Base-by-base conservation (phyloP, 2,329 filamentous ascomycete species). In the Beauveria brongniartii region DNA sequence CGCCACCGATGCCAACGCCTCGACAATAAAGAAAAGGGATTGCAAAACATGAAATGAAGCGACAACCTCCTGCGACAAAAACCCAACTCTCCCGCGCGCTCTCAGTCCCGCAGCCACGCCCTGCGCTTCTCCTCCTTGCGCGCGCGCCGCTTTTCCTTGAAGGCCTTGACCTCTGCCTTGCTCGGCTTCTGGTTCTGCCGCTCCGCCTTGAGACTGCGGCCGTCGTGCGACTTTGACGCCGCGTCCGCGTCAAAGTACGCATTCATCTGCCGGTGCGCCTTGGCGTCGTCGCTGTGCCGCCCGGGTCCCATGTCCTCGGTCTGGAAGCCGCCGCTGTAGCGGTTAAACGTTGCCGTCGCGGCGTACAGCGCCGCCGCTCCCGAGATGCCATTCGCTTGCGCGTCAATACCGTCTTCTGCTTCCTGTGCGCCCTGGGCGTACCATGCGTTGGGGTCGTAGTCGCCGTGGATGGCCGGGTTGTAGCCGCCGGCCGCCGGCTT, bases 221-320 rank as follows among this genome's bases (percentile, higher is more conserved):
- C 94, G 67, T 96, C 88, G 70, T 99, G 92, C 62, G 85, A 84
- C 70, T 96, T 97, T 5, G 92, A 93, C 3, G 92, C 92, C 5
- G 92, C 90, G 73, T 97, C 92, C 48, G 97, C 92, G 71, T 99
- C 93, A 73, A 97, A 99, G 75, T 88, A 97, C 46, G 92, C 90
- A 70, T 90, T 90, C 89, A 97, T 89, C 77, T 97, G 94, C 50
- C 94, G 82, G 56, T 80, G 82, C 63, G 88, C 88, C 80, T 96
- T 97, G 70, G 91, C 89, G 70, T 95, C 91, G 69, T 96, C 92
- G 67, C 86, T 89, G 77, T 92, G 89, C 56, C 87, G 84, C 58
- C 94, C 91, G 1, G 90, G 85, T 3, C 82, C 87, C 64, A 87
- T 78, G 12, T 84, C 82, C 3, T 78, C 78, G 20, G 80, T 77